These are phyloP conservation scores for Odontarrhena argentea DNA, from an alignment of 345 rosid species.

Conservation along the genomic window DNA sequence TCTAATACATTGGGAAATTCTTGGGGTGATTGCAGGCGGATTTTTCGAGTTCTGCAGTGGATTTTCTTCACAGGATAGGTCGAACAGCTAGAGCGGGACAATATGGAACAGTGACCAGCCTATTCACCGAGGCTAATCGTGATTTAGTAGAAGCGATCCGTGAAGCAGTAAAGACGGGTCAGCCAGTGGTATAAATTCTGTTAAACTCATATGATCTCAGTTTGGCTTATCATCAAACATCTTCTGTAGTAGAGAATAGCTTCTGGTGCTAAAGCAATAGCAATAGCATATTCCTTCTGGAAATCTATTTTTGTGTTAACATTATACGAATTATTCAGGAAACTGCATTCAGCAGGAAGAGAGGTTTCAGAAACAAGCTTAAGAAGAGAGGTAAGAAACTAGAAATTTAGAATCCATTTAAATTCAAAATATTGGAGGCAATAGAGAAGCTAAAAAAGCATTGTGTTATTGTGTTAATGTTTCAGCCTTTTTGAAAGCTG, in stretches of 20 bases:
- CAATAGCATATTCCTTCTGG: conserved; percentile 1
- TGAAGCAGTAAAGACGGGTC: conserved; percentile 67
- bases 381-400: conserved; percentile 44
- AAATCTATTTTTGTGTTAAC: conserved; percentile 22
- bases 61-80: conserved; percentile 93
- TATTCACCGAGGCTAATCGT: conserved; percentile 70
- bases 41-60: conserved; percentile 90
- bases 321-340: conserved; percentile 34
- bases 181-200: conserved; percentile 71
- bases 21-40: conserved; percentile 70
- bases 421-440: conserved; percentile 16
- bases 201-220: conserved; percentile 13
- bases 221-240: background rate
- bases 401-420: conserved; percentile 1
- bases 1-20: background rate
- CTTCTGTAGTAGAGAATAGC: background rate
- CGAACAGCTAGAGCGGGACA: conserved; percentile 98
- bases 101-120: conserved; percentile 85
- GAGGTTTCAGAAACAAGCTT: conserved; percentile 46
- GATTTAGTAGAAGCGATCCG: conserved; percentile 86
- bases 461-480: conserved; percentile 14
- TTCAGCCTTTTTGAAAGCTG: conserved; percentile 36
- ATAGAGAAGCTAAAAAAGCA: background rate
- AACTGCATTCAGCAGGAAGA: conserved; percentile 46
- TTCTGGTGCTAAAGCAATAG: background rate